Conservation (phyloP, 176 grass and related monocot species). For the Oryza longistaminata region DNA sequence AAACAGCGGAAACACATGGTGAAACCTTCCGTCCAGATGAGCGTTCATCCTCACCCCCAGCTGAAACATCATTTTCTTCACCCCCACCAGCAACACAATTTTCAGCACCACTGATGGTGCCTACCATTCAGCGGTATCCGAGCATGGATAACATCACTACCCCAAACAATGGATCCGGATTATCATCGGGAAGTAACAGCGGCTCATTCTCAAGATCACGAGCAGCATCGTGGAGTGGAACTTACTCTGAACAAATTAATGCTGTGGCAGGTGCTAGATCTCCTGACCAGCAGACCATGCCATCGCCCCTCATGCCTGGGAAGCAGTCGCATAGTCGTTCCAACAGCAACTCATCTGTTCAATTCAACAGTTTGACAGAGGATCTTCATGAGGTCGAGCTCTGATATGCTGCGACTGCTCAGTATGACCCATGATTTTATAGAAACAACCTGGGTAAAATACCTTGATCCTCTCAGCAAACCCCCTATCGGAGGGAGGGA, state of each 20-base stretch:
- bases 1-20: slow-evolving; percentile 39
- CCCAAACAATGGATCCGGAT: slow-evolving; percentile 38
- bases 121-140: slow-evolving; percentile 65
- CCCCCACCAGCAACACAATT: slow-evolving; percentile 43
- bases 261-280: slow-evolving; percentile 18
- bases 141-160: slow-evolving; percentile 68
- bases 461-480: background rate
- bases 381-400: slow-evolving; percentile 81
- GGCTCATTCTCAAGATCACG: slow-evolving; percentile 55
- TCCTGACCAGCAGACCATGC: slow-evolving; percentile 29
- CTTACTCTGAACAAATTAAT: slow-evolving; percentile 56
- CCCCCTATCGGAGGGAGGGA: background rate
- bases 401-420: background rate
- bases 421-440: slow-evolving; percentile 11
- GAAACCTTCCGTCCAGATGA: slow-evolving; percentile 51
- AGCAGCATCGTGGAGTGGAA: slow-evolving; percentile 87
- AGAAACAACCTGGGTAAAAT: background rate
- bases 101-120: slow-evolving; percentile 47
- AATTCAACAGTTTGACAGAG: slow-evolving; percentile 52
- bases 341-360: slow-evolving; percentile 54
- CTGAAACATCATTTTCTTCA: slow-evolving; percentile 58
- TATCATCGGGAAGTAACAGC: slow-evolving; percentile 26
- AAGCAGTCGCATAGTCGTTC: slow-evolving; percentile 30
- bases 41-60: slow-evolving; percentile 43
- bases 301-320: slow-evolving; percentile 46